These are phyloP conservation scores for Coemansia sp. DNA, from an alignment of 192 early-diverging fungal genomes.

Conservation along the genomic window DNA sequence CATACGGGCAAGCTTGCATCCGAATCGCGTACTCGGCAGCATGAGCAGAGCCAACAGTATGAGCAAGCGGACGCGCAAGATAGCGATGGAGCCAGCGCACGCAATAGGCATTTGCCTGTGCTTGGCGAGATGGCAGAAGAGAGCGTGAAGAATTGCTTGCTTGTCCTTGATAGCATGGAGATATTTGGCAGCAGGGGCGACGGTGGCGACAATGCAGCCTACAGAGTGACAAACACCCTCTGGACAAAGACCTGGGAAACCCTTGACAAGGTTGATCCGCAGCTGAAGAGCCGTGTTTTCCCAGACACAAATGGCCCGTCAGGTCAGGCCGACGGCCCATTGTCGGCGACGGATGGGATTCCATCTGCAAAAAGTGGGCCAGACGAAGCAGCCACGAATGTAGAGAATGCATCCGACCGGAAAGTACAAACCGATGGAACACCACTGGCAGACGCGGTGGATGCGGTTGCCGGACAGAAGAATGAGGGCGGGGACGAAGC, in stretches of 20 bases:
- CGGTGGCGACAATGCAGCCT: conserved; percentile 6
- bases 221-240: conserved; percentile 19
- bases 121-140: conserved; percentile 56
- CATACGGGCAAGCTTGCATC: conserved; percentile 39
- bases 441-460: neutral
- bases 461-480: neutral
- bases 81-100: conserved; percentile 7
- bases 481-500: neutral
- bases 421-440: neutral
- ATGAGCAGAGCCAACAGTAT: neutral
- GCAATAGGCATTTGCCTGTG: conserved; percentile 33
- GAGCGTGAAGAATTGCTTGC: conserved; percentile 48
- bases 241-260: conserved; percentile 38
- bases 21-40: conserved; percentile 10
- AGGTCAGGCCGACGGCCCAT: conserved; percentile 1
- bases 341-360: neutral
- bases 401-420: neutral
- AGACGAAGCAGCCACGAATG: neutral
- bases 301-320: conserved; percentile 11
- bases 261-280: conserved; percentile 44
- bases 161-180: conserved; percentile 43
- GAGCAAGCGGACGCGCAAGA: conserved; percentile 6
- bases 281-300: conserved; percentile 36
- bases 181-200: conserved; percentile 27
- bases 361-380: conserved; percentile 5